These are phyloP conservation scores for Phytophthora melonis DNA, from an alignment of 352 stramenopile species.

Conservation along the genomic window DNA sequence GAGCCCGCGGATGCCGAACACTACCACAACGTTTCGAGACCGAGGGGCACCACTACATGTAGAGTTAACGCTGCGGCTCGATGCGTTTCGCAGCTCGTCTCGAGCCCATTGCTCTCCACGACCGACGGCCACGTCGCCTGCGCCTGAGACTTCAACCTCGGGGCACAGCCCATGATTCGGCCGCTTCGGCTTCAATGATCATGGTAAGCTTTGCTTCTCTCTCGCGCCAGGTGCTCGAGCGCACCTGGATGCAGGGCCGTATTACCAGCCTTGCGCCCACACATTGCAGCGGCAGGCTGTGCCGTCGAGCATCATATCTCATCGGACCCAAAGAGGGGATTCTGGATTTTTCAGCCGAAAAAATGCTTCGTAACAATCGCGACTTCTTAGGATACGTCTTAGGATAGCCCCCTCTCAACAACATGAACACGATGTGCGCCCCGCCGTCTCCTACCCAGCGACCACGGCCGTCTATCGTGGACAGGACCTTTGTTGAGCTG, in stretches of 20 bases:
- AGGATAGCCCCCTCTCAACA: background rate
- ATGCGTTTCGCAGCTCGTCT: background rate
- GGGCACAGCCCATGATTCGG: background rate
- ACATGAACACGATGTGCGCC: conserved; percentile 1
- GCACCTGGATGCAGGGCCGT: background rate
- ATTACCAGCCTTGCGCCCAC: background rate
- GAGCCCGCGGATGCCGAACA: conserved; percentile 16
- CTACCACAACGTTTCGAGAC: background rate
- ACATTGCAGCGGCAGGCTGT: background rate
- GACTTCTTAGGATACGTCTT: conserved; percentile 1
- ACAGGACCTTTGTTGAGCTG: background rate
- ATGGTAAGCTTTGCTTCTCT: background rate
- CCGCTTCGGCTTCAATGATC: background rate
- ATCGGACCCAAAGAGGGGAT: background rate
- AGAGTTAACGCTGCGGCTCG: background rate
- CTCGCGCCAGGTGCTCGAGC: background rate
- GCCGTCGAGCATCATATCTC: background rate
- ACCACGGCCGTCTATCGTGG: background rate
- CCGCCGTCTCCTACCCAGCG: background rate
- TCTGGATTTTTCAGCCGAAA: conserved; percentile 1
- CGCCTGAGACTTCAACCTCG: background rate
- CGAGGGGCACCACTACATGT: too few relatives aligned
- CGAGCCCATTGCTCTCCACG: background rate
- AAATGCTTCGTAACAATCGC: background rate
- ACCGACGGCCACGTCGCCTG: background rate